phyloP scores from a whole-genome alignment of 2,329 filamentous ascomycete genomes.

The Penicillium polonicum region DNA sequence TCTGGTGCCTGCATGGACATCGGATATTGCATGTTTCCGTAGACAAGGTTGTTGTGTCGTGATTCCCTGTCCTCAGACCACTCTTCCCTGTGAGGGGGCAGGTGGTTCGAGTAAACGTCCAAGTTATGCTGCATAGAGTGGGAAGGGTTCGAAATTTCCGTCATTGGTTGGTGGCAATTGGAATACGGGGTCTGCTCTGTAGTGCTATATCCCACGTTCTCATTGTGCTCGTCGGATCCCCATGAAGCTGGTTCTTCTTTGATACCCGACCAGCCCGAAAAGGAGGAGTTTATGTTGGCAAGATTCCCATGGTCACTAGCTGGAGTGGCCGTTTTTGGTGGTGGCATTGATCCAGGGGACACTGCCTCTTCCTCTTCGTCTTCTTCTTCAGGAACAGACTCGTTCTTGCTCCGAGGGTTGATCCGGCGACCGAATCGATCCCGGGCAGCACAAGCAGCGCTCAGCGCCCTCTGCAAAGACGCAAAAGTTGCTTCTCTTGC shows the following conservation, averaged over 20 bases:
- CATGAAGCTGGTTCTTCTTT: slow-evolving; percentile 31
- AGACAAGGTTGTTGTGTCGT: slow-evolving; percentile 29
- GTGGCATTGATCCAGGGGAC: slow-evolving; percentile 31
- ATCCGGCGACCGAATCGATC: slow-evolving; percentile 29
- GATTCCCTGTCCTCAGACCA: slow-evolving; percentile 30
- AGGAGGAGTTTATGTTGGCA: slow-evolving; percentile 22
- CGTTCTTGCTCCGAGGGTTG: slow-evolving; percentile 22
- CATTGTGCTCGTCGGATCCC: slow-evolving; percentile 26
- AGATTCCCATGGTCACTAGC: slow-evolving; percentile 20
- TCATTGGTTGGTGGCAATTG: slow-evolving; percentile 23
- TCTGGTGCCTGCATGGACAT: slow-evolving; percentile 32
- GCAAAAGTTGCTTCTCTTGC: slow-evolving; percentile 44
- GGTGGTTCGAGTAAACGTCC: slow-evolving; percentile 19
- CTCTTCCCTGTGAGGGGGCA: slow-evolving; percentile 22
- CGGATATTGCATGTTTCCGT: slow-evolving; percentile 34
- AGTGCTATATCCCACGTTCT: slow-evolving; percentile 24
- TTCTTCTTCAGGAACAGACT: slow-evolving; percentile 19
- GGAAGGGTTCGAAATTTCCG: slow-evolving; percentile 17
- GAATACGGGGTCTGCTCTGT: slow-evolving; percentile 24
- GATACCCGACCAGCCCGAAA: slow-evolving; percentile 30
- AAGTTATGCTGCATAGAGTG: slow-evolving; percentile 18
- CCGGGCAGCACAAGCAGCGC: slow-evolving; percentile 42
- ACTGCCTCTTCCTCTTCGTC: slow-evolving; percentile 28
- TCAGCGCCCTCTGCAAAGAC: slow-evolving; percentile 46
- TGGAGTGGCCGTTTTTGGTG: slow-evolving; percentile 15